Base-by-base conservation (phyloP, 2,329 filamentous ascomycete genomes). In the Lecanosticta acicola region DNA sequence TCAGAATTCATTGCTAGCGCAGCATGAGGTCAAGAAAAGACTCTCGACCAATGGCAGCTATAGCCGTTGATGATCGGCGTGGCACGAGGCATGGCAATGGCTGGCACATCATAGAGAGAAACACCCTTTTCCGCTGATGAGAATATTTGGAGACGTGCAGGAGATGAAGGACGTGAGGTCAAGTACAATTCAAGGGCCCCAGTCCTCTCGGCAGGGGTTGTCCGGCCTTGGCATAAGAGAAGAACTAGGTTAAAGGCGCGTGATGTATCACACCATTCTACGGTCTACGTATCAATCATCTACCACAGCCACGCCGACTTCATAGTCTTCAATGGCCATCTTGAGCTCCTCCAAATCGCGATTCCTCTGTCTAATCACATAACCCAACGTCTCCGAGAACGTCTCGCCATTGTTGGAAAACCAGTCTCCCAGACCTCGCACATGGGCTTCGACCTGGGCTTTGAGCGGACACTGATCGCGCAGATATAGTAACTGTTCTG, bases 401-500 rank as follows among this genome's bases (percentile, higher is more conserved):
- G 79, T 81, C 63, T 81, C 77, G 1, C 79, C 79, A 49, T 81
- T 81, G 54, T 82, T 78, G 43, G 75, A 73, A 53, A 82, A 83
- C 78, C 79, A 82, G 13, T 77, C 74, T 0, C 78, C 79, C 17
- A 77, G 53, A 1, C 67, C 63, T 38, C 67, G 59, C 8, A 81
- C 68, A 57, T 72, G 81, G 0, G 59, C 61, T 58, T 81, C 75
- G 3, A 83, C 78, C 59, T 80, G 74, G 10, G 72, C 68, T 60
- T 81, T 81, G 8, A 75, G 55, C 26, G 72, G 72, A 34, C 75
- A 75, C 51, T 78, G 69, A 50, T 80, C 75, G 45, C 73, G 73
- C 45, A 83, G 60, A 68, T 72, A 77, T 50, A 83, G 56, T 7
- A 82, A 68, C 60, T 82, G 78, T 32, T 72, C 75, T 0, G 79